A percentile compares a stretch with the other conserved stretches of the same genome.
Evolutionary conservation across 352 stramenopile species (phyloP).

Genomic region (Pythium periplocum): DNA sequence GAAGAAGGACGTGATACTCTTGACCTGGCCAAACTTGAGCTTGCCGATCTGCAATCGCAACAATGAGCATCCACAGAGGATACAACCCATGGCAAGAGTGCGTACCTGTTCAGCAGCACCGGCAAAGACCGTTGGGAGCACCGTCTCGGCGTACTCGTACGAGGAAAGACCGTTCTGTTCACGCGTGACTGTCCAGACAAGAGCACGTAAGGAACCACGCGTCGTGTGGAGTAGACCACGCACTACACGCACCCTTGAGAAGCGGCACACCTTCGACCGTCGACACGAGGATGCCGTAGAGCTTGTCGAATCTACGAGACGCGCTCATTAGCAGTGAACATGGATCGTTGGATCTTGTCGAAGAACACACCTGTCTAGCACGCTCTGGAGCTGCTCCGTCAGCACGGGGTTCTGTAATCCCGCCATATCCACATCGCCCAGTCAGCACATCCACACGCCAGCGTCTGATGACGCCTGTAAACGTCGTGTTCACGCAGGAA

Average conservation of each 20-base stretch:
- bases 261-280: slow-evolving; percentile 74
- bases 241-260: slow-evolving; percentile 39
- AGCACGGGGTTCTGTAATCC: slow-evolving; percentile 46
- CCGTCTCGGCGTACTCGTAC: slow-evolving; percentile 75
- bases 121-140: slow-evolving; percentile 74
- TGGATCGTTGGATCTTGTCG: neutral
- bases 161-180: slow-evolving; percentile 36
- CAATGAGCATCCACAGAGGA: neutral
- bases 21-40: slow-evolving; percentile 69
- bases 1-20: slow-evolving; percentile 74
- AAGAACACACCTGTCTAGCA: slow-evolving; percentile 36
- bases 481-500: neutral
- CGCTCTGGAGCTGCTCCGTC: slow-evolving; percentile 53
- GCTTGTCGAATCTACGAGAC: slow-evolving; percentile 50
- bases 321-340: neutral
- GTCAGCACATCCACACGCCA: no score
- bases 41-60: slow-evolving; percentile 48
- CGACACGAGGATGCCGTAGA: slow-evolving; percentile 74
- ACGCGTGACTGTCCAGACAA: slow-evolving; percentile 24
- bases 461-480: no score
- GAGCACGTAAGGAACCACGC: neutral
- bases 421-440: no score
- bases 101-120: slow-evolving; percentile 64
- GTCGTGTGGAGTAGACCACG: neutral
- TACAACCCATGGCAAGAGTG: no score